These are phyloP conservation scores for Amanita phalloides DNA, from an alignment of 768 basidiomycete species.

Conservation along the genomic window DNA sequence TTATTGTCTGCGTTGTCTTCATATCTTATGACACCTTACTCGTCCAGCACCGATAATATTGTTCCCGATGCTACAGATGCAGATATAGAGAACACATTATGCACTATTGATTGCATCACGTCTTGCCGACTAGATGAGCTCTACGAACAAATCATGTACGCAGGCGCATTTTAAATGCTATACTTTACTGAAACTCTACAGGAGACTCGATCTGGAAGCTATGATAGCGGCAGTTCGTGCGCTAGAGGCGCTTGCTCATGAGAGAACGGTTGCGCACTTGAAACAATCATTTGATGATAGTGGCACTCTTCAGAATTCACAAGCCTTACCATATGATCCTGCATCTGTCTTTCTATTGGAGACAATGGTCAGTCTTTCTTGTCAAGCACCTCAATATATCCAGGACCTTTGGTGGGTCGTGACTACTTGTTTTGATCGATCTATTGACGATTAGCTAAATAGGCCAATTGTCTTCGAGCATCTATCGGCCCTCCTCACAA, in stretches of 20 bases:
- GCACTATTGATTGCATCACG: conserved; percentile 89
- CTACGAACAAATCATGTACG: conserved; percentile 88
- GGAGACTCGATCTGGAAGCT: conserved; percentile 71
- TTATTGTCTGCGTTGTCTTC: conserved; percentile 89
- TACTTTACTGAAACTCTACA: conserved; percentile 17
- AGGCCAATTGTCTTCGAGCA: conserved; percentile 97
- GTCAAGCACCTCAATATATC: conserved; percentile 65
- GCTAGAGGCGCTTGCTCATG: conserved; percentile 83
- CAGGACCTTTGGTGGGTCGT: conserved; percentile 76
- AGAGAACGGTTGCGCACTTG: conserved; percentile 71
- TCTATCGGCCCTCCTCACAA: conserved; percentile 67
- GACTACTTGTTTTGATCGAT: neutral
- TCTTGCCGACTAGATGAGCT: conserved; percentile 92
- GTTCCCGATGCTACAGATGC: conserved; percentile 82
- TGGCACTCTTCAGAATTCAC: conserved; percentile 26
- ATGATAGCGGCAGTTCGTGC: conserved; percentile 79
- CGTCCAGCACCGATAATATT: conserved; percentile 58
- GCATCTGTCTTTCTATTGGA: conserved; percentile 92
- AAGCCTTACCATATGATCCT: conserved; percentile 83
- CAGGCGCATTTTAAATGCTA: conserved; percentile 6
- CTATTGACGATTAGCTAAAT: neutral
- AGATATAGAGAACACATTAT: conserved; percentile 90
- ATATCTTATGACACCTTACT: conserved; percentile 94
- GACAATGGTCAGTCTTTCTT: conserved; percentile 85
- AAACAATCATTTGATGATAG: conserved; percentile 61